Base-by-base conservation (phyloP, 2,329 filamentous ascomycete species). In the Chaetomium sp. region DNA sequence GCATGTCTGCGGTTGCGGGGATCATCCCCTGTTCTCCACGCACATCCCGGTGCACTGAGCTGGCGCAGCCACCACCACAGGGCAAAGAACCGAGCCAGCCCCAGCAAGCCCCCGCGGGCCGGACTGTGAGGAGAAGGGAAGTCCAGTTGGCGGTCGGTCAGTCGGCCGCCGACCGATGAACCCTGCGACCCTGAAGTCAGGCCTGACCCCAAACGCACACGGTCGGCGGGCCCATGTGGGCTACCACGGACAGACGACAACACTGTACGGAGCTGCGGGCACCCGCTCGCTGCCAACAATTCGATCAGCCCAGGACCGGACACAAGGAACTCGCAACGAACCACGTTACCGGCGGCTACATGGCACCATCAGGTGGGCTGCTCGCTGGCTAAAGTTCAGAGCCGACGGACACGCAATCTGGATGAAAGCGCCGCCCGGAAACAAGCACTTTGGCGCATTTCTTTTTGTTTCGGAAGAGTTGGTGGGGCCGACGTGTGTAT, bases 331-430 rank as follows among this genome's bases (percentile, higher is more conserved):
- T 27, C 12, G 12, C 36, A 14, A 37, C 41, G n/a, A 7, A 38
- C 4, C 5, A 27, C 41, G 37, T 40, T 44, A 49, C 51, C 51
- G 48, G 38, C 34, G 47, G n/a, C 51, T n/a, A 45, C 10, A 43
- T 14, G n/a, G 43, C 14, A 38, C 37, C 46, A 40, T 35, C 8
- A 33, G 19, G 19, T 27, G 19, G 19, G 19, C 19, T 27, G 19
- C 19, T 49, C n/a, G 35, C 35, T 59, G 60, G 56, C 56, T 59
- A 58, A 61, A 61, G 10, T 27, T 42, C 42, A 33, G 49, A 46
- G 61, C 58, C 59, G 60, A 63, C 57, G 61, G 59, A 59, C 54
- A 44, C 42, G 53, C 58, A 61, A 63, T 62, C 58, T 62, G 62
- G 62, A 63, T 60, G 61, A 63, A 64, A 58, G 59, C 45, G 37